Evolutionary conservation across 306 rosid species (phyloP).

Genomic region (Quercus gilva): DNA sequence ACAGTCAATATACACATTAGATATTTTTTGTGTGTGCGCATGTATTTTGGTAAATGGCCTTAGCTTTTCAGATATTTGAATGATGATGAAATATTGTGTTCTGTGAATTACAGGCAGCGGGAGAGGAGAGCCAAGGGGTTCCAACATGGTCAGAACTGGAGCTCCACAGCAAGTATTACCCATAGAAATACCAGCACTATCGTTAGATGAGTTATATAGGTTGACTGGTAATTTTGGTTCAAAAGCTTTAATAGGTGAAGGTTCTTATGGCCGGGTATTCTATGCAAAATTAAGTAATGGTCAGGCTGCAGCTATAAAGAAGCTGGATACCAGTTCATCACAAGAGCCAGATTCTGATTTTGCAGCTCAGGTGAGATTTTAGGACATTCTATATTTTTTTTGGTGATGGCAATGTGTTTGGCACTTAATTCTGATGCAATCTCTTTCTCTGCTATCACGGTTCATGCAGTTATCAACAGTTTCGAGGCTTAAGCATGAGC

Average conservation of each 20-base stretch:
- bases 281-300: conserved; percentile 60
- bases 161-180: conserved; percentile 74
- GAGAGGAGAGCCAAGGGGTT: conserved; percentile 84
- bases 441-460: conserved; percentile 7
- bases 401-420: conserved; percentile 4
- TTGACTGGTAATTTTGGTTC: conserved; percentile 70
- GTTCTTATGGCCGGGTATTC: conserved; percentile 91
- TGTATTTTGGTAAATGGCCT: not conserved
- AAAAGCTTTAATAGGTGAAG: conserved; percentile 89
- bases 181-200: conserved; percentile 66
- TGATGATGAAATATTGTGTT: not conserved
- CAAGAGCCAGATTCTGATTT: conserved; percentile 80
- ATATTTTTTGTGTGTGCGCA: not conserved
- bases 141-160: conserved; percentile 53
- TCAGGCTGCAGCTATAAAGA: conserved; percentile 80
- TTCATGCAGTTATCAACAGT: conserved; percentile 75
- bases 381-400: not conserved
- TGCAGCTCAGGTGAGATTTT: conserved; percentile 53
- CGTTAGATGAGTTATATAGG: conserved; percentile 74
- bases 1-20: not conserved
- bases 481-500: conserved; percentile 79
- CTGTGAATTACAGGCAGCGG: conserved; percentile 45
- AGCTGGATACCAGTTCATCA: conserved; percentile 66
- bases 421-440: not conserved
- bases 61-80: conserved; percentile 6